Conservation (phyloP, 345 rosid genomes). For the Sonneratia alba region DNA sequence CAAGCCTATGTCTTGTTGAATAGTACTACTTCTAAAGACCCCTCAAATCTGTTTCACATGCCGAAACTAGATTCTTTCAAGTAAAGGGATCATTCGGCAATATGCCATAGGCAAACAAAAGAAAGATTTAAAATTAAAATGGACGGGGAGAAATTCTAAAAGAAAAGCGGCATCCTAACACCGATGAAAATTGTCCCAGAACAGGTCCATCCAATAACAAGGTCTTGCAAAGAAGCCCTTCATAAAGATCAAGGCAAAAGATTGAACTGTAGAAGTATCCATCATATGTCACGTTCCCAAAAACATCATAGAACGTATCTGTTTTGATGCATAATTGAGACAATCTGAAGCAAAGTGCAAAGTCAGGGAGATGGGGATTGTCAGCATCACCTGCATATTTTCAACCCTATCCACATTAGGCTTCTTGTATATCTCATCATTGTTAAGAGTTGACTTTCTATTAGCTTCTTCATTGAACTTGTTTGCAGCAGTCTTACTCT, state of each 20-base stretch:
- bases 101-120: background rate
- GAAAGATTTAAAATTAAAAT: background rate
- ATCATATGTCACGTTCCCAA: background rate
- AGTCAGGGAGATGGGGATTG: background rate
- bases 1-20: background rate
- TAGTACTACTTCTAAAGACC: background rate
- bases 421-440: slow-evolving; percentile 19
- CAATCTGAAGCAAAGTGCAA: background rate
- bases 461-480: slow-evolving; percentile 36
- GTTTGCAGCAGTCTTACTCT: slow-evolving; percentile 25
- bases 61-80: background rate
- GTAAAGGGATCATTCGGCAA: background rate
- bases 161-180: background rate
- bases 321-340: background rate
- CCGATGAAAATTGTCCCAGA: background rate
- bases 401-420: slow-evolving; percentile 5
- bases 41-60: background rate
- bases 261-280: background rate
- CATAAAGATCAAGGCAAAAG: background rate
- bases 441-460: slow-evolving; percentile 26
- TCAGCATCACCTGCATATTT: slow-evolving; percentile 32
- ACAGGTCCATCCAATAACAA: background rate
- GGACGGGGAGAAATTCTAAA: background rate
- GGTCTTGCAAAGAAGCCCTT: background rate
- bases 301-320: background rate